phyloP scores from a whole-genome alignment of 768 basidiomycete genomes.

The Tephrocybe sp. region DNA sequence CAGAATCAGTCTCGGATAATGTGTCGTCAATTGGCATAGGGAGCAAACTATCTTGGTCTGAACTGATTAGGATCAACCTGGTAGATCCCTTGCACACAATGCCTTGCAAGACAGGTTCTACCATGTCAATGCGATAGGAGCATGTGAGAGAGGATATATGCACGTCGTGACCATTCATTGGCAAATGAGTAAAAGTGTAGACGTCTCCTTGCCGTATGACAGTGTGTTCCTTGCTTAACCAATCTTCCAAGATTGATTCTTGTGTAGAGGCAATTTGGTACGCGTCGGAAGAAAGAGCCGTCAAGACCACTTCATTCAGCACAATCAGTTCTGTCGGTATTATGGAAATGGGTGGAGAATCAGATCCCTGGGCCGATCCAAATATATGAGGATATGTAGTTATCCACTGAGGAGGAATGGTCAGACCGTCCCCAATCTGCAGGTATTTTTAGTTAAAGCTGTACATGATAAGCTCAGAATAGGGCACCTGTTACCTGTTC shows the following conservation, averaged over 20 bases:
- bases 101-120: constrained; percentile 77
- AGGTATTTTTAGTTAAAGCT: background rate
- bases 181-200: constrained; percentile 23
- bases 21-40: constrained; percentile 16
- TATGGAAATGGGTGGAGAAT: constrained; percentile 17
- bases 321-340: constrained; percentile 26
- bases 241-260: constrained; percentile 35
- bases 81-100: constrained; percentile 46
- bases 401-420: constrained; percentile 42
- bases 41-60: constrained; percentile 15
- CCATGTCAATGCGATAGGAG: constrained; percentile 51
- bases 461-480: constrained; percentile 4
- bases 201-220: constrained; percentile 54
- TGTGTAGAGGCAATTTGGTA: constrained; percentile 39
- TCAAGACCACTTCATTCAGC: constrained; percentile 50
- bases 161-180: constrained; percentile 19
- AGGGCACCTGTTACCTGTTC: constrained; percentile 32
- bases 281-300: constrained; percentile 47
- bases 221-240: constrained; percentile 36
- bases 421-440: constrained; percentile 28
- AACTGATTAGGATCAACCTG: constrained; percentile 45
- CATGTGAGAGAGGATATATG: constrained; percentile 19
- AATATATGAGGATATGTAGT: constrained; percentile 34
- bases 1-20: constrained; percentile 24
- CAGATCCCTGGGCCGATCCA: constrained; percentile 4